Base-by-base conservation (phyloP, 148 eudicot genomes). In the Tetragonia tetragonoides region DNA sequence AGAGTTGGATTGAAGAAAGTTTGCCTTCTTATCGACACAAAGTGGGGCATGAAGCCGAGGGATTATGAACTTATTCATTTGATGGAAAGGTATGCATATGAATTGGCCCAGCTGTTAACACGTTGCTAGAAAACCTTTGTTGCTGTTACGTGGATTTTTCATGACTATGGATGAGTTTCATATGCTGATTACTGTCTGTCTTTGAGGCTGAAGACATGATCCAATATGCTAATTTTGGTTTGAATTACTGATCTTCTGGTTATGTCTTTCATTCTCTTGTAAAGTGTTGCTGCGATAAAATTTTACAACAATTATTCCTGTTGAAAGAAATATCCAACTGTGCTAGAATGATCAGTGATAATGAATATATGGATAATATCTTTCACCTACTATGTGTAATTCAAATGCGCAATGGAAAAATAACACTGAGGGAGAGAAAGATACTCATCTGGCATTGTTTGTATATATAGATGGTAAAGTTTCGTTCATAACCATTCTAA, bases 31-130 rank as follows among this genome's bases (percentile, higher is more conserved):
- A 73, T 95, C 68, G 98, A 95, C 86, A 95, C 98, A 77, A 95
- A 95, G 86, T 95, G 98, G 98, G 98, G 98, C 60, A 89, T 95
- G 92, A 95, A 95, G 80, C 93, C 96, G 44, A 92, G 98, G 84
- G 98, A 95, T 85, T 75, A 80, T 60, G 98, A 95, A 81, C 90
- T 95, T 74, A 81, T 95, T 82, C 90, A 92, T 79, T 82, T 95
- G 82, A 95, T 95, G 98, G 98, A 95, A 84, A 95, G 95, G 98
- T 92, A 88, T 71, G 51, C 44, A 20, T 38, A 38, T 62, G 34
- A 54, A 68, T 69, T 49, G 47, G 2, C 39, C 11, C n/a, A 37
- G 21, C 39, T 16, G 21, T 28, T 47, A 28, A 47, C 54, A 64
- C 21, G 62, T 5, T 34, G 15, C 41, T 56, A 40, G 5, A 12